A percentile compares a stretch with the other conserved stretches of the same genome.
phyloP scores from a whole-genome alignment of 2,329 filamentous ascomycete species.

The Claviceps pusilla region DNA sequence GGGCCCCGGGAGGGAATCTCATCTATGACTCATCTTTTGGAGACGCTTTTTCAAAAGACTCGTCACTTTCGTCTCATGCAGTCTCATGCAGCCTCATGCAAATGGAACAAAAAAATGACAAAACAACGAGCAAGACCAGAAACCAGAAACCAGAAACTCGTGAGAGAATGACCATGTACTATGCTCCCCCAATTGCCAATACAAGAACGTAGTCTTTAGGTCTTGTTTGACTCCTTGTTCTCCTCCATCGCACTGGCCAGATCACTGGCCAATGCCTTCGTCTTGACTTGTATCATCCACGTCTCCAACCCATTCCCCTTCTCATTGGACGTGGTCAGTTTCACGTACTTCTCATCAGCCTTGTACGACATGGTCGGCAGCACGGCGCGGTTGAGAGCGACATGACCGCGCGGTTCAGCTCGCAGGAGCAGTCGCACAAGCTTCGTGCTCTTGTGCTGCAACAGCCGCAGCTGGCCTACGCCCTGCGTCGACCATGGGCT shows the following conservation, averaged over 20 bases:
- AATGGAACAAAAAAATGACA: not conserved
- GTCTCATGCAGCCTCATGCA: not conserved
- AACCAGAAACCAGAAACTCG: not conserved
- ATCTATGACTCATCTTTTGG: not conserved
- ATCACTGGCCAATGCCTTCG: slow-evolving; percentile 38
- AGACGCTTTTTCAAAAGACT: not conserved
- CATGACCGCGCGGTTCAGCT: slow-evolving; percentile 57
- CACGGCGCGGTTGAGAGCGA: slow-evolving; percentile 57
- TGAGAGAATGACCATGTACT: too few relatives aligned
- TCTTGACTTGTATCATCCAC: slow-evolving; percentile 60
- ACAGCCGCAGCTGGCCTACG: slow-evolving; percentile 53
- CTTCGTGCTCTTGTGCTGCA: slow-evolving; percentile 58
- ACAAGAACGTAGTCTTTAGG: slow-evolving; percentile 14
- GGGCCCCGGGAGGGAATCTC: not conserved
- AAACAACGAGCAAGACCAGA: not conserved
- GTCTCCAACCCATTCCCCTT: slow-evolving; percentile 46
- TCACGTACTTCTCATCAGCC: slow-evolving; percentile 44
- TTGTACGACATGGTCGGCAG: slow-evolving; percentile 49
- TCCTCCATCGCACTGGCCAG: slow-evolving; percentile 37
- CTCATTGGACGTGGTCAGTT: slow-evolving; percentile 41
- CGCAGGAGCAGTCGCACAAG: slow-evolving; percentile 55
- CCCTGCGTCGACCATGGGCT: slow-evolving; percentile 55
- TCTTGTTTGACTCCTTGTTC: slow-evolving; percentile 42
- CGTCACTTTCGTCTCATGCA: not conserved
- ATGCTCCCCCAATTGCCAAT: not conserved